Conservation (phyloP, 345 rosid genomes). For the Fremontodendron californicum region DNA sequence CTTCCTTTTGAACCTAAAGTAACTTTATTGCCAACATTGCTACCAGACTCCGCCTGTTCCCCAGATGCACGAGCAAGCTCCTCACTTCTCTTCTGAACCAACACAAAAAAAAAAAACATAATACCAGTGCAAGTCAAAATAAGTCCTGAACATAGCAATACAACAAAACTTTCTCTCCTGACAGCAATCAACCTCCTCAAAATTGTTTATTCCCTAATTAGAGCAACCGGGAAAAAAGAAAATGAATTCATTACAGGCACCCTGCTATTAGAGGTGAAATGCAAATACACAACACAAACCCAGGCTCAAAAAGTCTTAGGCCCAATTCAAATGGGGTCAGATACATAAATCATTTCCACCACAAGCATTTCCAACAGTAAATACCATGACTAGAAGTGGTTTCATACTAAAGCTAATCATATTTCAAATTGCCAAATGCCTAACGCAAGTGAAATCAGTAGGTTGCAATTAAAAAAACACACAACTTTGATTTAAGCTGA, state of each 20-base stretch:
- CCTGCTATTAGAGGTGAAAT: not conserved
- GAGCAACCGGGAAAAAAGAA: not conserved
- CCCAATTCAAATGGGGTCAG: not conserved
- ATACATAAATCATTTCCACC: not conserved
- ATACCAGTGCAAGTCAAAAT: not conserved
- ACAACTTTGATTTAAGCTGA: not conserved
- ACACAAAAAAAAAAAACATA: not conserved
- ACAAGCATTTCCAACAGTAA: not conserved
- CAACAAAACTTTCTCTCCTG: not conserved
- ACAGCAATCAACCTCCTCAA: not conserved
- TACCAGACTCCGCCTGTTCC: slow-evolving; percentile 55
- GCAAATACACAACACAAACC: not conserved
- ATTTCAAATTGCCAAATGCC: not conserved
- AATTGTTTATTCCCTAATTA: not conserved
- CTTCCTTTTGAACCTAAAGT: slow-evolving; percentile 51
- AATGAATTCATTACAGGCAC: not conserved
- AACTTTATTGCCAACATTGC: slow-evolving; percentile 44
- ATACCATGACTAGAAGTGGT: not conserved
- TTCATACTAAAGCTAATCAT: not conserved
- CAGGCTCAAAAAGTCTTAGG: not conserved
- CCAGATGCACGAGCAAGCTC: slow-evolving; percentile 63
- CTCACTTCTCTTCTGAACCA: slow-evolving; percentile 61
- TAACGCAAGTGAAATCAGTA: not conserved
- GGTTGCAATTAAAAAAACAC: not conserved
- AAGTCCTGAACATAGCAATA: not conserved